These are phyloP conservation scores for Somion occarium DNA, from an alignment of 1,284 basidiomycete genomes.

Conservation along the genomic window DNA sequence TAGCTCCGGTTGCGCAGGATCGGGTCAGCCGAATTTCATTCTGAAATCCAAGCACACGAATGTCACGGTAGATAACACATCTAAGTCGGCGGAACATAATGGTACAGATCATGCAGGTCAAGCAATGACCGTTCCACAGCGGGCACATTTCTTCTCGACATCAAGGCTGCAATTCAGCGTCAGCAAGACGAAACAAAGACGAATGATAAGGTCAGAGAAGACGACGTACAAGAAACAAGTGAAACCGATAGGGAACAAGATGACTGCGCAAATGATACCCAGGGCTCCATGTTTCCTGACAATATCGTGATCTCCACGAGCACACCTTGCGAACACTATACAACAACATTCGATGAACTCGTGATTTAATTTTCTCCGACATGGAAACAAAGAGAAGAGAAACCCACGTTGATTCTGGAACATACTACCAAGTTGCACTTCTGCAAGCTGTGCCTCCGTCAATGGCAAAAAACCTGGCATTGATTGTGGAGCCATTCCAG, in stretches of 20 bases:
- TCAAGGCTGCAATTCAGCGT: background rate
- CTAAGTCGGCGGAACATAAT: no score
- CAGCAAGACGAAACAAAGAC: background rate
- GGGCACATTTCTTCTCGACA: slow-evolving; percentile 2
- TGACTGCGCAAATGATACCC: slow-evolving; percentile 19
- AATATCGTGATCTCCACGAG: slow-evolving; percentile 12
- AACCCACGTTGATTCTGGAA: slow-evolving; percentile 8
- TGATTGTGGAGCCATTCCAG: background rate
- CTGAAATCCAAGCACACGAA: no score
- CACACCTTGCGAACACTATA: slow-evolving; percentile 13
- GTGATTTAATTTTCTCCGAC: background rate
- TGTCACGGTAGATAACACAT: no score
- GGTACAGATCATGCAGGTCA: no score
- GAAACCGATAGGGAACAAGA: slow-evolving; percentile 21
- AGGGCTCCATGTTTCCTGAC: slow-evolving; percentile 16
- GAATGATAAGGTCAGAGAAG: slow-evolving; percentile 17
- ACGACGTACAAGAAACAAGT: slow-evolving; percentile 18
- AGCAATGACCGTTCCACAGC: slow-evolving; percentile 8
- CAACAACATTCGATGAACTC: background rate
- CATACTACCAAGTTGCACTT: slow-evolving; percentile 1
- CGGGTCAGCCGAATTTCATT: no score
- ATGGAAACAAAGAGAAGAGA: background rate
- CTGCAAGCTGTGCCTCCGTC: background rate
- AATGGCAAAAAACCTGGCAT: background rate
- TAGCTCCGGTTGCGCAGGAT: no score